Evolutionary conservation across 345 rosid species (phyloP).

Genomic region (Citrus sinensis): DVS_A1.0 CM039161.1:23139501-23140000

Average conservation of each 20-base stretch:
- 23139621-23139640: background rate
- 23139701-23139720: background rate
- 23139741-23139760: background rate
- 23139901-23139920: constrained; percentile 99
- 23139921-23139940: constrained; percentile 96
- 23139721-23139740: background rate
- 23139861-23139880: constrained; percentile 97
- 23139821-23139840: background rate
- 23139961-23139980: constrained; percentile 73
- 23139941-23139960: constrained; percentile 77
- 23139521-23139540: constrained; percentile 93
- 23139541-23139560: constrained; percentile 11
- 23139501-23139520: constrained; percentile 96
- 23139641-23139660: background rate
- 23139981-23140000: constrained; percentile 66
- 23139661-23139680: background rate
- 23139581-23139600: background rate
- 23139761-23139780: background rate
- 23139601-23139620: background rate
- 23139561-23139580: constrained; percentile 2
- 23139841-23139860: background rate
- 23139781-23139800: background rate
- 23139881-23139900: constrained; percentile 98
- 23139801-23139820: background rate
- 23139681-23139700: background rate